A percentile compares a stretch with the other conserved stretches of the same genome.
These are phyloP conservation scores for Populus trichocarpa DNA, from an alignment of 441 rosid genomes.

Conservation along the genomic window DNA sequence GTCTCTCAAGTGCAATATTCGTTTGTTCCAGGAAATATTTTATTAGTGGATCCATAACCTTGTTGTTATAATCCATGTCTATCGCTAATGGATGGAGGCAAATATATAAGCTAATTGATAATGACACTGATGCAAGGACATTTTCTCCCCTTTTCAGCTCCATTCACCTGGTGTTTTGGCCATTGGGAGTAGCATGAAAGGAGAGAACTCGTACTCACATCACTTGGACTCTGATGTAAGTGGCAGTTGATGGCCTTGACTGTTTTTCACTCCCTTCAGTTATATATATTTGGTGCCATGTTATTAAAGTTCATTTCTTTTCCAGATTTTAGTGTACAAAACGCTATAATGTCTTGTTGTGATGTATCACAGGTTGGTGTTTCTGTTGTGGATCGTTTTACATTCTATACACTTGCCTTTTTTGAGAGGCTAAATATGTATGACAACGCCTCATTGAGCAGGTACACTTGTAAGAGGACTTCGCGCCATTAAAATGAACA, in stretches of 20 bases:
- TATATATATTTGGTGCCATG: background rate
- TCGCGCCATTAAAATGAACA: constrained; percentile 8
- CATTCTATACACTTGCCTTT: constrained; percentile 90
- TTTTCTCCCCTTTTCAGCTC: constrained; percentile 45
- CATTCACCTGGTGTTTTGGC: constrained; percentile 96
- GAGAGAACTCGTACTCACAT: constrained; percentile 97
- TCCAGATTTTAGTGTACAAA: constrained; percentile 2
- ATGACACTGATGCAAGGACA: constrained; percentile 5
- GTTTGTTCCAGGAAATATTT: background rate
- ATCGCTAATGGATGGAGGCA: background rate
- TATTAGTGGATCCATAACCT: too few species aligned
- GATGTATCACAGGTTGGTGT: constrained; percentile 70
- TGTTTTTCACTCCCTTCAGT: background rate
- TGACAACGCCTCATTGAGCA: constrained; percentile 85
- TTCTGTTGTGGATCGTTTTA: constrained; percentile 94
- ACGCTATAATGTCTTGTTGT: background rate
- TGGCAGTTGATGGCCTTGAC: constrained; percentile 3
- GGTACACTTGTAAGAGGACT: constrained; percentile 37
- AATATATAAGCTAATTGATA: constrained; percentile 8
- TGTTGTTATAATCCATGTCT: too few species aligned
- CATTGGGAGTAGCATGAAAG: constrained; percentile 95
- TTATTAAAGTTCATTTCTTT: constrained; percentile 8
- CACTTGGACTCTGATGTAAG: constrained; percentile 96
- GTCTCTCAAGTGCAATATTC: background rate
- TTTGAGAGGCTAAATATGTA: constrained; percentile 90